phyloP scores from a whole-genome alignment of 1,284 basidiomycete genomes.

The Xerocomus minutiporus region DNA sequence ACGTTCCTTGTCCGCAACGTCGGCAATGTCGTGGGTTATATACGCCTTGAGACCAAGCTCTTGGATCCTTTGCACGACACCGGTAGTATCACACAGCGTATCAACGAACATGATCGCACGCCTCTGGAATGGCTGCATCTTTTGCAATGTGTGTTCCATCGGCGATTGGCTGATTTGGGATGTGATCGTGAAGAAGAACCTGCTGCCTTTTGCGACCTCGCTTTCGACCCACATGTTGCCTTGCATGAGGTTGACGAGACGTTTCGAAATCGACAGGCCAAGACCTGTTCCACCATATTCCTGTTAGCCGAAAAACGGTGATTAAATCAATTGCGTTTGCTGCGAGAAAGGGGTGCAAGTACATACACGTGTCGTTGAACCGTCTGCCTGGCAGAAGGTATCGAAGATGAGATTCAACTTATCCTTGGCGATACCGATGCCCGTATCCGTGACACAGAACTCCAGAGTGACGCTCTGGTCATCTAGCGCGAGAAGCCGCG shows the following conservation, averaged over 20 bases:
- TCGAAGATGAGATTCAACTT: conserved; percentile 99
- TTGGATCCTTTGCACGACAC: conserved; percentile 74
- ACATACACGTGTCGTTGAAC: conserved; percentile 80
- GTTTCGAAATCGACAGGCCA: conserved; percentile 93
- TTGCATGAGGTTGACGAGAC: conserved; percentile 95
- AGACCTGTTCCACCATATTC: conserved; percentile 98
- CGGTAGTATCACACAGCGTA: conserved; percentile 73
- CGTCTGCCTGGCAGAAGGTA: conserved; percentile 98
- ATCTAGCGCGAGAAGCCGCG: conserved; percentile 57
- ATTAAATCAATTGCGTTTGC: conserved; percentile 18
- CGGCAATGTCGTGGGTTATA: conserved; percentile 71
- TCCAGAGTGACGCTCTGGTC: conserved; percentile 84
- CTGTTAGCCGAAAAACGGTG: conserved; percentile 35
- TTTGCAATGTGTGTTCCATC: conserved; percentile 66
- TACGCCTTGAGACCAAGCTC: conserved; percentile 82
- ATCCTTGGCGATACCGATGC: conserved; percentile 98
- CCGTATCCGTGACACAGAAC: conserved; percentile 97
- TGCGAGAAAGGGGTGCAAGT: conserved; percentile 5
- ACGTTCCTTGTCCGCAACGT: conserved; percentile 76
- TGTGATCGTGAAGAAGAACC: conserved; percentile 96
- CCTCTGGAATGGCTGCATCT: conserved; percentile 76
- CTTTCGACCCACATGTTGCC: conserved; percentile 99
- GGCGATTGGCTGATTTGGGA: conserved; percentile 77
- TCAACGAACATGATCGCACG: conserved; percentile 88
- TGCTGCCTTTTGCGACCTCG: conserved; percentile 86